phyloP scores from a whole-genome alignment of 306 rosid species.

The Trifolium repens region DNA sequence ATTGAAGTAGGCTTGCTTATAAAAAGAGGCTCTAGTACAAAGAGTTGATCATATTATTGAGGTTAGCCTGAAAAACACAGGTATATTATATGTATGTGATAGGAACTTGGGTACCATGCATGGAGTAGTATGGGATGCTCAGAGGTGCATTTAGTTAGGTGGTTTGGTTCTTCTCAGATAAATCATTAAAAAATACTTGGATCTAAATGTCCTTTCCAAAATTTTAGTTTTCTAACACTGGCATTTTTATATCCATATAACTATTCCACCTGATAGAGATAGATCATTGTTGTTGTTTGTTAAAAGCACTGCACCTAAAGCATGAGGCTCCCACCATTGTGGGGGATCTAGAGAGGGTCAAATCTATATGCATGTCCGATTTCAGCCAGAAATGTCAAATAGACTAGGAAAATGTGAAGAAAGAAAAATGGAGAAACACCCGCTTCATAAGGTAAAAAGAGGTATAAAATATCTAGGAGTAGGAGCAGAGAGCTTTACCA shows the following conservation, averaged over 20 bases:
- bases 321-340: conserved; percentile 4
- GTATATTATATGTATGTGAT: neutral
- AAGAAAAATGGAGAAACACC: conserved; percentile 7
- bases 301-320: neutral
- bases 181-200: neutral
- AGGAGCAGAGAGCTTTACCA: conserved; percentile 61
- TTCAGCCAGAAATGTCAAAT: conserved; percentile 8
- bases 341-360: neutral
- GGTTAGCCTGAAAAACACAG: neutral
- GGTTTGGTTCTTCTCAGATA: neutral
- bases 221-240: neutral
- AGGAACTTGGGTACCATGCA: too few relatives aligned
- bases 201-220: neutral
- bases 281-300: neutral
- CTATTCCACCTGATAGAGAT: neutral
- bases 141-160: too few relatives aligned
- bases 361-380: conserved; percentile 4
- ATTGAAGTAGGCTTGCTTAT: conserved; percentile 7
- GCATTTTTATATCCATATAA: neutral
- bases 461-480: conserved; percentile 29
- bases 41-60: conserved; percentile 16
- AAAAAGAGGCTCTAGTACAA: neutral
- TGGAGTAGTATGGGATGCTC: too few relatives aligned
- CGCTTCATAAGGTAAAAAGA: conserved; percentile 24
- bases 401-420: conserved; percentile 27